Base-by-base conservation (phyloP, 2,329 filamentous ascomycete species). In the Fusarium hostae region DNA sequence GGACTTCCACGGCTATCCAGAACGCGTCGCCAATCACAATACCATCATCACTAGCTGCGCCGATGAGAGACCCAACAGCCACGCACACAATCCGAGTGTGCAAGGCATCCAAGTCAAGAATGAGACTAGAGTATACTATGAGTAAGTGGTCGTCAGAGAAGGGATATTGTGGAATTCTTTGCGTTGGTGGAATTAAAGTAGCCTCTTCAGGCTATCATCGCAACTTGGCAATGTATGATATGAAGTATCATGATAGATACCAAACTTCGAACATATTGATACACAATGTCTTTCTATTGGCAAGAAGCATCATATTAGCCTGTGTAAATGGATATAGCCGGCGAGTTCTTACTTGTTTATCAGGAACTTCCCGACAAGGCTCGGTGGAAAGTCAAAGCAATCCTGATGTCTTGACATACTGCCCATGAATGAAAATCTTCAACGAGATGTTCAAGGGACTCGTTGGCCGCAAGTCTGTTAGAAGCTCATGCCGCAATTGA, bases 51-150 rank as follows among this genome's bases (percentile, higher is more conserved):
- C 51, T 15, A 65, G 40, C 24, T 28, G 54, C 8, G n/a, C 9
- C n/a, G 51, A 67, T 43, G 67, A 47, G 2, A 20, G 24, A 9
- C 67, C 67, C 1, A 24, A 51, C 6, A 52, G 37, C 26, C 58
- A 68, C 11, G 20, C 34, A 12, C 24, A 35, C 22, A 26, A 18
- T 4, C 24, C 47, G n/a, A 51, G 20, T n/a, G 2, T 48, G 12
- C 63, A 71, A 15, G 68, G 67, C 13, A 71, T 71, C 20, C 62
- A 71, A 37, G 67, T 71, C 18, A 71, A 71, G 52, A 71, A 71
- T 44, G 68, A 71, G 52, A 71, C 68, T 3, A 59, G 44, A 26
- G 68, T 71, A 22, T 68, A 68, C 39, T 71, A 71, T 15, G 68
- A 68, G 22, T 52, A 37, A 34, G 13, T 9, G 3, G 9, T n/a